These are phyloP conservation scores for Endocalyx cinctus DNA, from an alignment of 2,329 filamentous ascomycete species.

Conservation along the genomic window DNA sequence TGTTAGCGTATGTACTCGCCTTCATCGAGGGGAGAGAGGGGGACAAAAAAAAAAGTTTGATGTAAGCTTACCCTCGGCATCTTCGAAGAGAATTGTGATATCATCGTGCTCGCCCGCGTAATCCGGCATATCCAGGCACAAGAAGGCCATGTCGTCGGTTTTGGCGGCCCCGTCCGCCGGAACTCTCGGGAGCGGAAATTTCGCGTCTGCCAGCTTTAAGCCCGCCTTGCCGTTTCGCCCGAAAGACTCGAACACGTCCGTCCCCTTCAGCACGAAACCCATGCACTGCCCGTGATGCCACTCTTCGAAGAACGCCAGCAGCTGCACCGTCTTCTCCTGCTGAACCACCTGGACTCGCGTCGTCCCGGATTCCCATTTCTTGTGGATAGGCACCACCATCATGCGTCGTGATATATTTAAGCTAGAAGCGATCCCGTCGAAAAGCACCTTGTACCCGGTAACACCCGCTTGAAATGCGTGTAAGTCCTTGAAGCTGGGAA, in stretches of 20 bases:
- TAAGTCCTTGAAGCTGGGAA: constrained; percentile 61
- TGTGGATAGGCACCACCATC: constrained; percentile 90
- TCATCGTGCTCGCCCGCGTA: constrained; percentile 92
- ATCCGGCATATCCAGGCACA: constrained; percentile 82
- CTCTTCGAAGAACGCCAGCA: constrained; percentile 83
- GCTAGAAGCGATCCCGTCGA: constrained; percentile 65
- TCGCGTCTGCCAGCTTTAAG: constrained; percentile 80
- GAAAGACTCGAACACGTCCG: constrained; percentile 74
- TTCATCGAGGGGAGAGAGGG: no score
- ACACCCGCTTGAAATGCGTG: constrained; percentile 75
- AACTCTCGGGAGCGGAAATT: constrained; percentile 75
- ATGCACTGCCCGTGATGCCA: constrained; percentile 84
- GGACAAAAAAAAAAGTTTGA: constrained; percentile 1
- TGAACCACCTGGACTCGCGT: constrained; percentile 77
- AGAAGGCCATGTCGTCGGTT: constrained; percentile 63
- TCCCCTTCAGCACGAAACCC: constrained; percentile 81
- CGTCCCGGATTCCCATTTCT: constrained; percentile 83
- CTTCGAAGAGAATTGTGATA: constrained; percentile 80
- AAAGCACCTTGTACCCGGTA: constrained; percentile 74
- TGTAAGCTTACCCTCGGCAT: constrained; percentile 60
- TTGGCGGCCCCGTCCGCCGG: constrained; percentile 45
- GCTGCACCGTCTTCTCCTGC: constrained; percentile 69
- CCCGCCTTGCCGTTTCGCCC: constrained; percentile 61
- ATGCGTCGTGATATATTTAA: constrained; percentile 79
- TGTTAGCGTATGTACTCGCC: constrained; percentile 16